A percentile compares a stretch with the other conserved stretches of the same genome.
Conservation (phyloP, 1,284 basidiomycete genomes). For the Moniliophthora roreri region DNA sequence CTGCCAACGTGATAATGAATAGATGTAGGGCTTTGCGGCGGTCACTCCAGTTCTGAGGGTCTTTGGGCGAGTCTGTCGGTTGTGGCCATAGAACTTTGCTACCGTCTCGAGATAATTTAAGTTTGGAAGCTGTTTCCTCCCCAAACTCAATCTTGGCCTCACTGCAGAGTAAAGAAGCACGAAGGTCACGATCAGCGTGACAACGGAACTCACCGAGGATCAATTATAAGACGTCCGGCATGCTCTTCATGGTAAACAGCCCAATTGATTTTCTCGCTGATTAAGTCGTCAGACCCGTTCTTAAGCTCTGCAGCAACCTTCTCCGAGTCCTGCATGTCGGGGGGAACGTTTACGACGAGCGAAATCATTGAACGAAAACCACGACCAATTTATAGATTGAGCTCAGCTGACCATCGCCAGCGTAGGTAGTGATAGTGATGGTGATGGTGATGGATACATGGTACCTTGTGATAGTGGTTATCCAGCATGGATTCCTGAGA, state of each 20-base stretch:
- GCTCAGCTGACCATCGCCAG: too few species aligned
- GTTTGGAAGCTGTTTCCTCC: conserved; percentile 38
- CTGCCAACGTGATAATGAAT: conserved; percentile 50
- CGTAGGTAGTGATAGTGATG: too few species aligned
- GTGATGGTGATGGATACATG: too few species aligned
- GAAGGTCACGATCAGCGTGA: neutral
- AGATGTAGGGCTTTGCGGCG: conserved; percentile 43
- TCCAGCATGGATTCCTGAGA: too few species aligned
- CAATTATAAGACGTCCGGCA: conserved; percentile 61
- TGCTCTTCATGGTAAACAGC: conserved; percentile 51
- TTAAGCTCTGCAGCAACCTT: neutral
- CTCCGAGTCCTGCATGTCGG: too few species aligned
- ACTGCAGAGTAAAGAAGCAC: conserved; percentile 30
- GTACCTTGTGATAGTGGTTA: too few species aligned
- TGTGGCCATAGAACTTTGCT: conserved; percentile 54
- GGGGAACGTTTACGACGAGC: too few species aligned
- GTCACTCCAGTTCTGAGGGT: conserved; percentile 51
- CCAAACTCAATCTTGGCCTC: conserved; percentile 53
- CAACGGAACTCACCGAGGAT: conserved; percentile 47
- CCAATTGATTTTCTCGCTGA: conserved; percentile 34
- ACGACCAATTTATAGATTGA: too few species aligned
- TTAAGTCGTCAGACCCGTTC: neutral
- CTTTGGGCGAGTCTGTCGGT: conserved; percentile 50
- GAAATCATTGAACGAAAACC: too few species aligned
- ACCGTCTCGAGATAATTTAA: conserved; percentile 48